Conservation (phyloP, 2,329 filamentous ascomycete genomes). For the Drechslerella dactyloides region DNA sequence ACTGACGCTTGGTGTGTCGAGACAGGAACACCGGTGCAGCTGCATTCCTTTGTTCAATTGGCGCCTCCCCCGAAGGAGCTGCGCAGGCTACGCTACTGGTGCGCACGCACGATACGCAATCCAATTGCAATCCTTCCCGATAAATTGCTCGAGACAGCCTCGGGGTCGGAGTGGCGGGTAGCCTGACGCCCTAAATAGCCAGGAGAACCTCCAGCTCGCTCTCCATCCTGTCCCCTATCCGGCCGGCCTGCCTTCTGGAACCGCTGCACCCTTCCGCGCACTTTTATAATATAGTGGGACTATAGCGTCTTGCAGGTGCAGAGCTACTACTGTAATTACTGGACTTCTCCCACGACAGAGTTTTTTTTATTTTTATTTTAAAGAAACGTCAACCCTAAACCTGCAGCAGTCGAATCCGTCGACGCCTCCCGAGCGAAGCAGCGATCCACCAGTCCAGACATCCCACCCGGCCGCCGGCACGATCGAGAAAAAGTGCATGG, state of each 20-base stretch:
- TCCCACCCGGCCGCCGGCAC: neutral
- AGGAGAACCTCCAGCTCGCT: neutral
- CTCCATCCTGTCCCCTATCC: neutral
- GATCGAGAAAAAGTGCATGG: constrained; percentile 6
- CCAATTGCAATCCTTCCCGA: neutral
- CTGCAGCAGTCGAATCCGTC: neutral
- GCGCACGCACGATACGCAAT: no score
- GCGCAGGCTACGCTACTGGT: neutral
- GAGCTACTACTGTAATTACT: no score
- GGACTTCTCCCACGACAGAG: neutral
- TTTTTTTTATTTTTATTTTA: neutral
- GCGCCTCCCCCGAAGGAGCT: neutral
- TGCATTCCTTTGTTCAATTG: constrained; percentile 2
- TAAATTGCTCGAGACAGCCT: neutral
- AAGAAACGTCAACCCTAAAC: neutral
- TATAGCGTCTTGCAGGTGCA: no score
- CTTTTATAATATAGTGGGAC: no score
- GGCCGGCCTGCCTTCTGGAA: neutral
- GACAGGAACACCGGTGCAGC: neutral
- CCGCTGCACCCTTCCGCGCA: neutral
- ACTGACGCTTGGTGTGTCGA: neutral
- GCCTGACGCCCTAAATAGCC: neutral
- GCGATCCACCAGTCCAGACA: no score
- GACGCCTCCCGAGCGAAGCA: neutral
- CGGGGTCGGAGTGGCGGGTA: constrained; percentile 1